Percentiles rank a stretch among this genome's conserved stretches.
Evolutionary conservation across 257 asterid genomes (phyloP).

Genomic region (Paulownia fortunei): DNA sequence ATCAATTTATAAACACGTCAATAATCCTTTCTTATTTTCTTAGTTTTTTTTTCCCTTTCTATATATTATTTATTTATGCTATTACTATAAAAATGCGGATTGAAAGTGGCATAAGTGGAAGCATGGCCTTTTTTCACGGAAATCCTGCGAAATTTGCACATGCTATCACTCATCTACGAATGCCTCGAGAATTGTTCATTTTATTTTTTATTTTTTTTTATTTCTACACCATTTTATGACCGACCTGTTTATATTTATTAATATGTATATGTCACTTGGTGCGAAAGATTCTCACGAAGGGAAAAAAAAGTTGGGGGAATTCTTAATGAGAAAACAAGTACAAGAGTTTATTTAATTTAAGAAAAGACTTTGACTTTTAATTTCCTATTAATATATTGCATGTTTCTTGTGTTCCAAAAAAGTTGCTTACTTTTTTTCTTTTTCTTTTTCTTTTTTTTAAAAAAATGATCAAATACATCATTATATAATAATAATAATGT

Average conservation of each 20-base stretch:
- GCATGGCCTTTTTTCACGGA: conserved; percentile 20
- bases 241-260: background rate
- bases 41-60: too few species aligned
- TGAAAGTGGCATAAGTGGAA: background rate
- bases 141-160: conserved; percentile 22
- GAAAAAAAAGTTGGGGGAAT: background rate
- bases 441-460: background rate
- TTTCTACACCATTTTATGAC: background rate
- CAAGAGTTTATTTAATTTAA: background rate
- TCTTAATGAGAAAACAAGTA: background rate
- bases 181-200: conserved; percentile 22
- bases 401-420: background rate
- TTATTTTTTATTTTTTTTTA: background rate
- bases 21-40: too few species aligned
- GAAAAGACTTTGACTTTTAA: background rate
- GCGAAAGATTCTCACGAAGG: background rate
- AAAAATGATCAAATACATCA: too few species aligned
- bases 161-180: background rate
- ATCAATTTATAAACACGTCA: background rate
- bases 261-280: background rate
- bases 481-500: too few species aligned
- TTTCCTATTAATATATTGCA: background rate
- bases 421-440: background rate
- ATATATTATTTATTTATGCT: background rate
- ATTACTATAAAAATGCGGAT: background rate